Percentiles rank a stretch among this genome's conserved stretches.
Conservation (phyloP, 441 rosid species). For the Adansonia madagascariensis region DNA sequence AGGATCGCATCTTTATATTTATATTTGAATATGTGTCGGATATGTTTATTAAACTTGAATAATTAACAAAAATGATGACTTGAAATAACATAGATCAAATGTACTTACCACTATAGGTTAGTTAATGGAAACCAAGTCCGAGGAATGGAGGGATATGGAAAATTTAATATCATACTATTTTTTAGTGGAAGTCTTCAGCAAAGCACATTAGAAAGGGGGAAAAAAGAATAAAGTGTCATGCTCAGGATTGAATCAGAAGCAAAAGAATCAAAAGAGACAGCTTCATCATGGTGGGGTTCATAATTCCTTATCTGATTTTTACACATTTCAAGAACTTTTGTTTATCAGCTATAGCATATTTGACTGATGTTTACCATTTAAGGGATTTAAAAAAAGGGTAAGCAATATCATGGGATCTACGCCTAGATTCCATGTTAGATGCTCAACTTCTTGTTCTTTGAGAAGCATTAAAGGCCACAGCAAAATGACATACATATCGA, state of each 20-base stretch:
- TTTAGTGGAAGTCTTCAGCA: constrained; percentile 14
- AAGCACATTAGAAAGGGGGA: constrained; percentile 17
- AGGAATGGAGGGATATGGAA: constrained; percentile 23
- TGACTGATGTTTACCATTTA: constrained; percentile 18
- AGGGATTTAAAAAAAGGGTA: not conserved
- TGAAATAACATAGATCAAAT: not conserved
- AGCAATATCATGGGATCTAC: constrained; percentile 3
- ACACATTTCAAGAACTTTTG: constrained; percentile 25
- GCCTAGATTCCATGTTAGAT: constrained; percentile 14
- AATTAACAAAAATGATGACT: no score
- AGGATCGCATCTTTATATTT: no score
- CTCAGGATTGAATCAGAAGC: constrained; percentile 18
- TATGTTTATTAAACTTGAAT: no score
- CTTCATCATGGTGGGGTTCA: constrained; percentile 19
- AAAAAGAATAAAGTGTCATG: constrained; percentile 12
- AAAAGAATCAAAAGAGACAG: constrained; percentile 15
- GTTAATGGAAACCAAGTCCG: not conserved
- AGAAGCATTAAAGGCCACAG: not conserved
- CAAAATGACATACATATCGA: constrained; percentile 9
- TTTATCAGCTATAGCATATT: constrained; percentile 23
- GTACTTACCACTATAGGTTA: constrained; percentile 1
- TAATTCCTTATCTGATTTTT: constrained; percentile 8
- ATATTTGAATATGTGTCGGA: no score
- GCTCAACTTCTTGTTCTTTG: constrained; percentile 6
- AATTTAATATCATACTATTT: constrained; percentile 1